Conservation (phyloP, 1,139 yeast species). For the Taiozyma sp. region DNA sequence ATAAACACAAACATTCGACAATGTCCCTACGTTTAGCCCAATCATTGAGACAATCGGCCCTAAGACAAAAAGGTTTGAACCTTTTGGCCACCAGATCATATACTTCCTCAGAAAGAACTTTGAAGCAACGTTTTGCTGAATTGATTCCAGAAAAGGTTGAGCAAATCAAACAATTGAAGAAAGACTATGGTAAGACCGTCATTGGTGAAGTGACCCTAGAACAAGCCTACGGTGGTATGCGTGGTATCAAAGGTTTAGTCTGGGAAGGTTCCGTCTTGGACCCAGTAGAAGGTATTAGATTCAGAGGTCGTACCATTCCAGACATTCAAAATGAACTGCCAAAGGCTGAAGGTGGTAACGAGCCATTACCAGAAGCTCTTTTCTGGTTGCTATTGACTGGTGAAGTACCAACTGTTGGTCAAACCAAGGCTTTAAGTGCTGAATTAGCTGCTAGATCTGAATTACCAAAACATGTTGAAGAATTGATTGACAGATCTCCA, state of each 20-base stretch:
- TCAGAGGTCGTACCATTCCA: conserved; percentile 97
- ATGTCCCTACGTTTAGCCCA: conserved; percentile 25
- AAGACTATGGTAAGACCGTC: conserved; percentile 82
- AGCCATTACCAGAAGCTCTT: conserved; percentile 88
- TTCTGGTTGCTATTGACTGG: conserved; percentile 92
- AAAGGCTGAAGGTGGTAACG: conserved; percentile 73
- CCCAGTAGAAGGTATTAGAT: conserved; percentile 96
- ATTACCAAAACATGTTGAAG: conserved; percentile 82
- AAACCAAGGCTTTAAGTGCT: conserved; percentile 68
- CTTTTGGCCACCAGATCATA: conserved; percentile 24
- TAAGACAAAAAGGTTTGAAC: conserved; percentile 16
- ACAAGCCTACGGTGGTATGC: conserved; percentile 99
- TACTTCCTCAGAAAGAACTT: conserved; percentile 43
- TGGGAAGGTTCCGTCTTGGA: conserved; percentile 99
- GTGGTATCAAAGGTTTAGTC: conserved; percentile 95
- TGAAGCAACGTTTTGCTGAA: conserved; percentile 91
- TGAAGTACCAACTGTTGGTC: conserved; percentile 74
- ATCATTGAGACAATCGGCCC: conserved; percentile 14
- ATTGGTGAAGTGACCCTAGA: conserved; percentile 92
- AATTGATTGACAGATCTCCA: conserved; percentile 78
- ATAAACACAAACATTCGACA: conserved; percentile 1
- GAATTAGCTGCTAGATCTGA: conserved; percentile 84
- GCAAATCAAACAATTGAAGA: conserved; percentile 83
- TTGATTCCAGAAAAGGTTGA: conserved; percentile 89
- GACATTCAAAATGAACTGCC: conserved; percentile 92